These are phyloP conservation scores for Ilex paraguariensis DNA, from an alignment of 305 asterid species.

Conservation along the genomic window DNA sequence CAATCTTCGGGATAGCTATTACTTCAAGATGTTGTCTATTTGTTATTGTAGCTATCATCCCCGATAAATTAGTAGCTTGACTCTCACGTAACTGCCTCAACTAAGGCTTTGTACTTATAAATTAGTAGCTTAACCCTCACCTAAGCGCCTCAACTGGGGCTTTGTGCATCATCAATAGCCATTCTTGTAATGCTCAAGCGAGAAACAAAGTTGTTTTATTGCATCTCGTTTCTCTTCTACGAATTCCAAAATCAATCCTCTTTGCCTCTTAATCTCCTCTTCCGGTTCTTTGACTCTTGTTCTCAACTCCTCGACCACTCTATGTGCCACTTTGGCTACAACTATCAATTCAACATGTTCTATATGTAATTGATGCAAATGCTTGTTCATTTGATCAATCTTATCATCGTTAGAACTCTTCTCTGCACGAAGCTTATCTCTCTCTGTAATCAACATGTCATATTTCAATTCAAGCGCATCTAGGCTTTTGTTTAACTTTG, in stretches of 20 bases:
- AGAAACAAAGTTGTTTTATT: not conserved
- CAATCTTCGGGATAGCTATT: no score
- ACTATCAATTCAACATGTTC: not conserved
- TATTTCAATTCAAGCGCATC: not conserved
- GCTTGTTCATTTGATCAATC: not conserved
- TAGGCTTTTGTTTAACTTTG: not conserved
- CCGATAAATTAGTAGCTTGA: no score
- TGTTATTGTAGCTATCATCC: no score
- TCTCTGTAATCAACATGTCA: not conserved
- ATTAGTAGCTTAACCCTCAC: no score
- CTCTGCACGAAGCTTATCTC: not conserved
- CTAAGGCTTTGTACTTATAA: no score
- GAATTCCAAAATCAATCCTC: not conserved
- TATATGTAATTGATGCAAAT: not conserved
- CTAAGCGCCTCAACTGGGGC: no score
- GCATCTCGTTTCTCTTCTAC: conserved; percentile 1
- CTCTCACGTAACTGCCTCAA: no score
- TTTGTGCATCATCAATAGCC: not conserved
- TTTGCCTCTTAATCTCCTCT: not conserved
- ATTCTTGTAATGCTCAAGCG: not conserved
- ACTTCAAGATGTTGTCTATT: no score
- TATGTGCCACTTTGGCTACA: not conserved
- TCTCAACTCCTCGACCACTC: not conserved
- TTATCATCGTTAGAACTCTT: not conserved
- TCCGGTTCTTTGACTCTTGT: not conserved